Evolutionary conservation across 1,139 yeast species (phyloP).

Genomic region (Petasospora fabianii): DNA sequence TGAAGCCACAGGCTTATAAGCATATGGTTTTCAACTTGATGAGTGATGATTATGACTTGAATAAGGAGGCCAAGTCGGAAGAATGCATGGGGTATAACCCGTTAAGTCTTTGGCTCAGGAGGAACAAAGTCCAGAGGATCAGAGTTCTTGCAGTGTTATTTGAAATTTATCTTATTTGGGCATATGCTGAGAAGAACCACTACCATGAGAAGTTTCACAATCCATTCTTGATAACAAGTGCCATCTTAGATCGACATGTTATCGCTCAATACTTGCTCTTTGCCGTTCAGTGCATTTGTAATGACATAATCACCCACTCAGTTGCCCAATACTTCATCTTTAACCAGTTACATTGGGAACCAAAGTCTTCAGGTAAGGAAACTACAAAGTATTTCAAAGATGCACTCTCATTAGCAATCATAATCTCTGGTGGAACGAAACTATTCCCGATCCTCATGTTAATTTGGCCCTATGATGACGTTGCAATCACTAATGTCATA

Average conservation of each 20-base stretch:
- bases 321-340: constrained; percentile 42
- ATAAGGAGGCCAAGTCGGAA: background rate
- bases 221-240: constrained; percentile 29
- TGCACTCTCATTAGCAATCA: constrained; percentile 58
- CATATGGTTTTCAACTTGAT: constrained; percentile 79
- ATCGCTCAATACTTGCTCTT: constrained; percentile 65
- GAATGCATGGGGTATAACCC: background rate
- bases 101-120: constrained; percentile 27
- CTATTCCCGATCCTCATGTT: constrained; percentile 90
- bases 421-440: constrained; percentile 74
- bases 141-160: constrained; percentile 68
- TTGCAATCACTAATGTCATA: constrained; percentile 59
- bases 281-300: constrained; percentile 56
- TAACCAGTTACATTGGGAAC: constrained; percentile 41
- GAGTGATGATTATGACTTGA: constrained; percentile 27
- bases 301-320: constrained; percentile 52
- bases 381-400: constrained; percentile 18
- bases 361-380: constrained; percentile 17
- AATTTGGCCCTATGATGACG: constrained; percentile 92
- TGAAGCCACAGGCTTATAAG: constrained; percentile 86
- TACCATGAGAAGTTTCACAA: constrained; percentile 7
- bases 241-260: constrained; percentile 44
- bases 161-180: constrained; percentile 92
- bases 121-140: constrained; percentile 39
- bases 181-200: constrained; percentile 67